These are phyloP conservation scores for Colletotrichum salicis DNA, from an alignment of 2,329 filamentous ascomycete species.

Conservation along the genomic window DNA sequence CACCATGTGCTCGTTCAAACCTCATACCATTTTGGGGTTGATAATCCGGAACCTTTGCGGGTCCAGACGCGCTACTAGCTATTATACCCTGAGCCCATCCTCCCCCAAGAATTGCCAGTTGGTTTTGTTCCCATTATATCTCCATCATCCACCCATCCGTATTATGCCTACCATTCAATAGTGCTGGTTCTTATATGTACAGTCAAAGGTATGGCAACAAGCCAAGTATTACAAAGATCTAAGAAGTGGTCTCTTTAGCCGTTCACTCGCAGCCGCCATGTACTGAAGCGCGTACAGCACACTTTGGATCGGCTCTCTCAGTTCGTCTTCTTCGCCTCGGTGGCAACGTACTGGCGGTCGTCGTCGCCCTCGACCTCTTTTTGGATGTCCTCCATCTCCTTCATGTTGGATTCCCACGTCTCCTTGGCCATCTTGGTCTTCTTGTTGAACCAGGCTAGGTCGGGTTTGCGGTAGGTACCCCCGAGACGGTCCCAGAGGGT, in stretches of 20 bases:
- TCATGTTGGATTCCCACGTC: constrained; percentile 69
- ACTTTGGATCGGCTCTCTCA: constrained; percentile 1
- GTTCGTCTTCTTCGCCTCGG: constrained; percentile 38
- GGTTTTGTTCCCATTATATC: background rate
- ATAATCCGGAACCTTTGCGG: background rate
- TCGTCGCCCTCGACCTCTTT: constrained; percentile 51
- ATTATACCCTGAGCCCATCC: background rate
- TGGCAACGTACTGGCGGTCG: constrained; percentile 37
- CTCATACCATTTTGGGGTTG: background rate
- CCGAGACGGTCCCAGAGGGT: constrained; percentile 80
- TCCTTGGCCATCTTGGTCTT: constrained; percentile 76
- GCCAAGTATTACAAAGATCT: constrained; percentile 21
- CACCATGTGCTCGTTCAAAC: background rate
- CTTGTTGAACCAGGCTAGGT: constrained; percentile 75
- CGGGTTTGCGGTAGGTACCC: constrained; percentile 78
- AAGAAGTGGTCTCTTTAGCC: background rate
- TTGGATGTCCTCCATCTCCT: constrained; percentile 74
- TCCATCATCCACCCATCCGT: background rate
- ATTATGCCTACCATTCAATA: background rate
- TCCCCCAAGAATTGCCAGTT: background rate
- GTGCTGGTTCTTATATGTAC: constrained; percentile 12
- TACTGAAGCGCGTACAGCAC: background rate
- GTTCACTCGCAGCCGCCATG: background rate
- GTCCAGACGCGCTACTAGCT: background rate
- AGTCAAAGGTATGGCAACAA: constrained; percentile 13